Conservation (phyloP, 257 asterid species). For the Solanum acaule region DNA sequence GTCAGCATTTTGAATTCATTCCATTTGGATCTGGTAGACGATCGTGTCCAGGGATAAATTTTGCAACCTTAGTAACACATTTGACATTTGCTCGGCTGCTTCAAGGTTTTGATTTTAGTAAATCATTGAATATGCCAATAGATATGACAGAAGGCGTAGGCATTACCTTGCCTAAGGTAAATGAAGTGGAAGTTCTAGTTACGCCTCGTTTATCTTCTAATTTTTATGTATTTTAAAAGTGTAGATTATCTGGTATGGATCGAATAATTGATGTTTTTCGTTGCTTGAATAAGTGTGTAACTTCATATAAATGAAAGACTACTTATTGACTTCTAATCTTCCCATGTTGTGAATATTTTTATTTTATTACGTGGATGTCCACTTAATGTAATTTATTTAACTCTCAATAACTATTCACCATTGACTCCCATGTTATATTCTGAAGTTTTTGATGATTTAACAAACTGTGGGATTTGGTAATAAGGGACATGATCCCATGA, state of each 20-base stretch:
- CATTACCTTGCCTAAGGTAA: slow-evolving; percentile 28
- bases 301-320: not conserved
- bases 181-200: slow-evolving; percentile 26
- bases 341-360: not conserved
- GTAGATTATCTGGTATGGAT: not conserved
- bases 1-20: slow-evolving; percentile 37
- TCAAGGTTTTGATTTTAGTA: slow-evolving; percentile 31
- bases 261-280: not conserved
- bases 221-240: slow-evolving; percentile 1
- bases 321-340: not conserved
- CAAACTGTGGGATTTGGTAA: not conserved
- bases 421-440: too few species aligned
- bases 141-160: slow-evolving; percentile 44
- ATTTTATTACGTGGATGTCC: not conserved
- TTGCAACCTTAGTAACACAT: slow-evolving; percentile 32
- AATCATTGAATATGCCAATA: slow-evolving; percentile 9
- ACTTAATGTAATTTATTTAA: too few species aligned
- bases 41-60: slow-evolving; percentile 24
- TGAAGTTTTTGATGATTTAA: not conserved
- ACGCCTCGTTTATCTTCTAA: slow-evolving; percentile 16
- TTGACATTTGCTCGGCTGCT: slow-evolving; percentile 36
- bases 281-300: not conserved
- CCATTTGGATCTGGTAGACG: slow-evolving; percentile 38
- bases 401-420: not conserved
- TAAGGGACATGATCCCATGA: not conserved